These are phyloP conservation scores for Bigelowiella natans DNA, from an alignment of 78 protist genomes.

Conservation along the genomic window DNA sequence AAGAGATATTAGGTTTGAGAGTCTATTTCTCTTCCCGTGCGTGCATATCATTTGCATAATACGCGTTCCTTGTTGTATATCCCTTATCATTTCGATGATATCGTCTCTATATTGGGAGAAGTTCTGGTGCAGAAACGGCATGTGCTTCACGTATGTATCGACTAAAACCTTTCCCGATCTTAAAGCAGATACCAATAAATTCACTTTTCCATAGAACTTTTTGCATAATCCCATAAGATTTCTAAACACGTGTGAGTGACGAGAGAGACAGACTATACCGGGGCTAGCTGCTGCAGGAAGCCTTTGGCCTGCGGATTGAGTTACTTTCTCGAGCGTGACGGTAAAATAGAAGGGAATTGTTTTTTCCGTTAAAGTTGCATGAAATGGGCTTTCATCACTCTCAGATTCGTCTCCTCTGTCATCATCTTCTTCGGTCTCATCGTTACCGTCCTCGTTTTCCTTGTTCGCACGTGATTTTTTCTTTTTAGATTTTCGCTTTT, in stretches of 20 bases:
- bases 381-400: neutral
- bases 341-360: neutral
- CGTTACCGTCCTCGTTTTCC: neutral
- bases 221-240: neutral
- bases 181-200: neutral
- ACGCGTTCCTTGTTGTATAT: neutral
- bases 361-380: neutral
- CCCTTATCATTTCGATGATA: neutral
- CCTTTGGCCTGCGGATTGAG: too few relatives aligned
- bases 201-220: neutral
- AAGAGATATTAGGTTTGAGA: neutral
- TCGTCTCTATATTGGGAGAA: neutral
- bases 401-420: too few relatives aligned
- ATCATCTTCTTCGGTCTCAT: neutral
- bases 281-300: too few relatives aligned
- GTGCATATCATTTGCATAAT: neutral
- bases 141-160: neutral
- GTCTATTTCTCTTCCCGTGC: neutral
- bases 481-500: neutral
- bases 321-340: too few relatives aligned
- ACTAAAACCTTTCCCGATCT: neutral
- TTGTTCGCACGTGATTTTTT: neutral
- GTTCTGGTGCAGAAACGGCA: neutral
- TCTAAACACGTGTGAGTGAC: neutral
- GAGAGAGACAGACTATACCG: neutral